phyloP scores from a whole-genome alignment of 2,329 filamentous ascomycete species.

The Leptodontidium sp. region DNA sequence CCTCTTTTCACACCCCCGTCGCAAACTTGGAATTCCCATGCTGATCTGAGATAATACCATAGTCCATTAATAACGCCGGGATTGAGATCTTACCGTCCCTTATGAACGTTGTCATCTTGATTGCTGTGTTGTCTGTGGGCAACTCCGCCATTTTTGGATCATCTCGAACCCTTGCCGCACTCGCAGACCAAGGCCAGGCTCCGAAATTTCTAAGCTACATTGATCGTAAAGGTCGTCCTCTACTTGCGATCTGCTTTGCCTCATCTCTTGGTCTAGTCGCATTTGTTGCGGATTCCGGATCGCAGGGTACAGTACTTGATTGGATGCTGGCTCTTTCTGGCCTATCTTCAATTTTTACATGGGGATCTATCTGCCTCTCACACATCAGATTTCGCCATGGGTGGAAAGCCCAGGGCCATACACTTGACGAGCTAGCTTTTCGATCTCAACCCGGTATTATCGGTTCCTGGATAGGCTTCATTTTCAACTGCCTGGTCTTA shows the following conservation, averaged over 20 bases:
- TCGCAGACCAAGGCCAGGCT: conserved; percentile 87
- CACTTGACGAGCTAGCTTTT: conserved; percentile 82
- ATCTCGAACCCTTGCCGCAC: conserved; percentile 85
- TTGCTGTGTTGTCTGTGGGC: conserved; percentile 88
- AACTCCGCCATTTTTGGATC: conserved; percentile 94
- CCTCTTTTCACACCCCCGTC: too few species aligned
- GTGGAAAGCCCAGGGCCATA: conserved; percentile 75
- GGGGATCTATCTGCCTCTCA: conserved; percentile 85
- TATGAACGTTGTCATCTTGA: conserved; percentile 95
- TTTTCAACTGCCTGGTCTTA: conserved; percentile 79
- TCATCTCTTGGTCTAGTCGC: conserved; percentile 75
- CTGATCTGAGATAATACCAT: background rate
- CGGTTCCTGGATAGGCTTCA: conserved; percentile 82
- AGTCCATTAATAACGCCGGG: conserved; percentile 81
- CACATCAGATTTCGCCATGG: conserved; percentile 90
- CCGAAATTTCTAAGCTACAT: conserved; percentile 81
- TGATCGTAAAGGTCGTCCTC: conserved; percentile 81
- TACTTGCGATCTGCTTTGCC: conserved; percentile 75
- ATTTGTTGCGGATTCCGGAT: conserved; percentile 73
- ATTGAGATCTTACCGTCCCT: conserved; percentile 84
- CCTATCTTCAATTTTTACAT: conserved; percentile 79
- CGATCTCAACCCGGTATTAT: conserved; percentile 77
- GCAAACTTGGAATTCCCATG: background rate
- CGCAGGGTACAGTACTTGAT: conserved; percentile 68
- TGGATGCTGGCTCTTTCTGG: conserved; percentile 83